Percentiles rank a stretch among this genome's conserved stretches.
Evolutionary conservation across 768 basidiomycete species (phyloP).

Genomic region (Polyporus arcularius): DNA sequence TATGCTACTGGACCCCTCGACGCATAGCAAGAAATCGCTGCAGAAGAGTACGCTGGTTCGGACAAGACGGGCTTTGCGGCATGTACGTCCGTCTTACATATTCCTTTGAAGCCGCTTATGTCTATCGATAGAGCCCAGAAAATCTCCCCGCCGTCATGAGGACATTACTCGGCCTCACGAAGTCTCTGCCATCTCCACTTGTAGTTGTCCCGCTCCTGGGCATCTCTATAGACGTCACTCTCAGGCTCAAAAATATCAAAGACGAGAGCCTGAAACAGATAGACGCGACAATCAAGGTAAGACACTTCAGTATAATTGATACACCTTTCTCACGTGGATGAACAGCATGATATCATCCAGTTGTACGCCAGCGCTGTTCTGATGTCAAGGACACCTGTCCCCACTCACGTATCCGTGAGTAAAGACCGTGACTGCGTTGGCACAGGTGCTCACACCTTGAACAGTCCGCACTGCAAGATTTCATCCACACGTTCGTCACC

Average conservation of each 20-base stretch:
- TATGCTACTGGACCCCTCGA: slow-evolving; percentile 51
- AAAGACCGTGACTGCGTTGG: not conserved
- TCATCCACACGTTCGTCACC: slow-evolving; percentile 55
- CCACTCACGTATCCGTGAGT: slow-evolving; percentile 59
- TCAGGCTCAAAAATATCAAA: slow-evolving; percentile 62
- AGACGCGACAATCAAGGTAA: slow-evolving; percentile 50
- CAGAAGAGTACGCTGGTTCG: slow-evolving; percentile 62
- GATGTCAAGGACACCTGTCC: slow-evolving; percentile 64
- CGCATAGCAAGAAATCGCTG: slow-evolving; percentile 56
- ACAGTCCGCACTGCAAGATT: slow-evolving; percentile 59
- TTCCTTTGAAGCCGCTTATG: not conserved
- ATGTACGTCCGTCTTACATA: slow-evolving; percentile 39
- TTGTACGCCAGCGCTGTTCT: slow-evolving; percentile 64
- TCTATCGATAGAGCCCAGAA: slow-evolving; percentile 35
- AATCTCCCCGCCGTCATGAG: slow-evolving; percentile 52
- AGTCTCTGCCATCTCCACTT: slow-evolving; percentile 46
- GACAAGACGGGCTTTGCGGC: slow-evolving; percentile 66
- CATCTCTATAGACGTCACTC: slow-evolving; percentile 66
- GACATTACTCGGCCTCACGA: slow-evolving; percentile 52
- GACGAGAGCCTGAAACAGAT: slow-evolving; percentile 45
- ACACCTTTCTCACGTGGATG: not conserved
- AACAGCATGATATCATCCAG: slow-evolving; percentile 56
- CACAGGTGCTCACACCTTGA: slow-evolving; percentile 10
- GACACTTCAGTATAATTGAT: not conserved
- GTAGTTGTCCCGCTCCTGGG: slow-evolving; percentile 58